Evolutionary conservation across 164 flowering plant species (phyloP).

Genomic region (Umbellularia californica): DNA sequence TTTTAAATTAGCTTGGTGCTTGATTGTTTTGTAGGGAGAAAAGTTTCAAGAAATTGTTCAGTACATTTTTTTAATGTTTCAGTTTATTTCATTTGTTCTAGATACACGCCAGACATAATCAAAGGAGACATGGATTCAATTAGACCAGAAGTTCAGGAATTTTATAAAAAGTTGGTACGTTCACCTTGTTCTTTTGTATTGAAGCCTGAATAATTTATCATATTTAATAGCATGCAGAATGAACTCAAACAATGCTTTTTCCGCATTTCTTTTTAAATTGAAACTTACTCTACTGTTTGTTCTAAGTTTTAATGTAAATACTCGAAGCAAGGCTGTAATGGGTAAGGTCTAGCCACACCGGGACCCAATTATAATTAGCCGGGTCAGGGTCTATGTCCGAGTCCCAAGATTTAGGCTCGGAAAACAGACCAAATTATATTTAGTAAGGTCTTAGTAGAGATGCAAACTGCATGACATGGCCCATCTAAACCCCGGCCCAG

Average conservation of each 20-base stretch:
- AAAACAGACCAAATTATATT: too few relatives aligned
- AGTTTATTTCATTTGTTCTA: slow-evolving; percentile 17
- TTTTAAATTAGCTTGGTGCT: not conserved
- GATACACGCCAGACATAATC: slow-evolving; percentile 86
- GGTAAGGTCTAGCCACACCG: too few relatives aligned
- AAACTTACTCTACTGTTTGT: not conserved
- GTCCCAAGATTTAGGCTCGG: too few relatives aligned
- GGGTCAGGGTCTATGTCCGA: too few relatives aligned
- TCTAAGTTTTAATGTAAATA: too few relatives aligned
- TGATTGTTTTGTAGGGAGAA: not conserved
- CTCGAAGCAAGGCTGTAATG: not conserved
- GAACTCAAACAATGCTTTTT: too few relatives aligned
- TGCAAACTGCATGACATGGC: too few relatives aligned
- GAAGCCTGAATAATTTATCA: not conserved
- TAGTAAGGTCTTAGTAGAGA: too few relatives aligned
- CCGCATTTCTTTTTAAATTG: not conserved
- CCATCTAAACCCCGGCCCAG: too few relatives aligned
- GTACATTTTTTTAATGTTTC: not conserved
- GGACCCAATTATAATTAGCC: too few relatives aligned
- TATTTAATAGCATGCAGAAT: not conserved
- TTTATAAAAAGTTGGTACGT: slow-evolving; percentile 57
- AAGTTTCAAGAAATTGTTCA: too few relatives aligned
- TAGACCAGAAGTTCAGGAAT: slow-evolving; percentile 67
- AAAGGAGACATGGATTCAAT: slow-evolving; percentile 96
- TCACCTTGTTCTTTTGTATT: not conserved